Conservation (phyloP, 768 basidiomycete species). For the Leccinum variicolor region DNA sequence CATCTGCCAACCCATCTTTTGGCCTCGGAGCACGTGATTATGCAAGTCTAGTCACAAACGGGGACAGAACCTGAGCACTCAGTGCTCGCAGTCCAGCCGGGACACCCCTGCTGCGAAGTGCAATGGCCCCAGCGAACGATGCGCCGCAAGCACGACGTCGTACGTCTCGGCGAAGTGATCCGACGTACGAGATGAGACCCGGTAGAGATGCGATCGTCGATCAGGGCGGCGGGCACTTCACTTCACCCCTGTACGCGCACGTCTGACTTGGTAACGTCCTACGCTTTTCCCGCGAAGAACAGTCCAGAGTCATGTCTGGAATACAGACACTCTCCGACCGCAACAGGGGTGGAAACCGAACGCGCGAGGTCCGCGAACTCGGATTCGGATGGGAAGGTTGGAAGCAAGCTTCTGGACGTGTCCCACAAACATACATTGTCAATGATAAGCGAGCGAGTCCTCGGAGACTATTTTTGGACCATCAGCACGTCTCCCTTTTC, state of each 20-base stretch:
- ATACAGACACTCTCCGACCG: slow-evolving; percentile 62
- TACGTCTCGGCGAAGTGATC: slow-evolving; percentile 65
- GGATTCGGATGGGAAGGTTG: slow-evolving; percentile 56
- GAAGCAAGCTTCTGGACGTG: slow-evolving; percentile 49
- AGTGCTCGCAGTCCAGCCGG: slow-evolving; percentile 50
- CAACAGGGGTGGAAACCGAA: slow-evolving; percentile 57
- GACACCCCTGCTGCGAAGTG: slow-evolving; percentile 47
- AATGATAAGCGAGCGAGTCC: background rate
- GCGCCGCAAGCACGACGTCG: slow-evolving; percentile 69
- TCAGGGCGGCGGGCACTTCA: background rate
- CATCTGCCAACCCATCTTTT: slow-evolving; percentile 65
- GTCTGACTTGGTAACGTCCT: slow-evolving; percentile 69
- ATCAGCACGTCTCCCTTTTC: slow-evolving; percentile 53
- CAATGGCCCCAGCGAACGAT: slow-evolving; percentile 70
- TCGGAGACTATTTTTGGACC: background rate
- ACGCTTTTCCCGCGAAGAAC: slow-evolving; percentile 58
- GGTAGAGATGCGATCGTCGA: slow-evolving; percentile 15
- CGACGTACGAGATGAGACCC: slow-evolving; percentile 49
- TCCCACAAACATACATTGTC: background rate
- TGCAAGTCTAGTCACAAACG: background rate
- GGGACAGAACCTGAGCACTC: too few species aligned
- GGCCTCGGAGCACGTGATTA: slow-evolving; percentile 30
- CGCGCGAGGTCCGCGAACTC: slow-evolving; percentile 59
- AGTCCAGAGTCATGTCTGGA: slow-evolving; percentile 61
- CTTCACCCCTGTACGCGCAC: slow-evolving; percentile 31